Conservation (phyloP, 805 yeast genomes). For the Ogataea ganodermae region DNA sequence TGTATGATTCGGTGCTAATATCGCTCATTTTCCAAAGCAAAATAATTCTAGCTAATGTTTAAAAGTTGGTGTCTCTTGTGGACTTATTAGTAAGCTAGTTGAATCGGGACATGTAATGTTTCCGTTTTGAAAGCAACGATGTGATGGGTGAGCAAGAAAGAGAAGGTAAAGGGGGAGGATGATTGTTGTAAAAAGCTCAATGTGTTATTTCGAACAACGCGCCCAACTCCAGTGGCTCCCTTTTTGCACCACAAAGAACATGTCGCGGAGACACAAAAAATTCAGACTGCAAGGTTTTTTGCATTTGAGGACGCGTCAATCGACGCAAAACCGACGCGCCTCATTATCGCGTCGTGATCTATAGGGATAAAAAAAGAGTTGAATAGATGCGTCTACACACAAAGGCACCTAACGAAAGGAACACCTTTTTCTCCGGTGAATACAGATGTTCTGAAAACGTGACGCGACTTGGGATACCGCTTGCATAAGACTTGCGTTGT, state of each 20-base stretch:
- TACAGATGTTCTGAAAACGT: not conserved
- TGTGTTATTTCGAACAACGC: too few relatives aligned
- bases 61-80: not conserved
- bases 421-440: not conserved
- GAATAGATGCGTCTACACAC: not conserved
- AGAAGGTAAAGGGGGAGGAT: too few relatives aligned
- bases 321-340: not conserved
- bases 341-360: slow-evolving; percentile 1
- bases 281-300: too few relatives aligned
- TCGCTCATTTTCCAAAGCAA: slow-evolving; percentile 20
- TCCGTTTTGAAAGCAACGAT: not conserved
- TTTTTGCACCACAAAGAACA: not conserved
- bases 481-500: not conserved
- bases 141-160: too few relatives aligned
- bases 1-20: slow-evolving; percentile 18
- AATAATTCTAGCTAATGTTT: slow-evolving; percentile 11
- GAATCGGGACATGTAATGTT: not conserved
- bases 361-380: not conserved
- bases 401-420: not conserved
- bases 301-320: slow-evolving; percentile 1
- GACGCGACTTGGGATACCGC: not conserved
- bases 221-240: not conserved
- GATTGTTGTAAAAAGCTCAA: too few relatives aligned
- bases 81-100: not conserved
- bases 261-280: not conserved